Conservation (phyloP, 2,329 filamentous ascomycete species). For the Colletotrichum filicis region DNA sequence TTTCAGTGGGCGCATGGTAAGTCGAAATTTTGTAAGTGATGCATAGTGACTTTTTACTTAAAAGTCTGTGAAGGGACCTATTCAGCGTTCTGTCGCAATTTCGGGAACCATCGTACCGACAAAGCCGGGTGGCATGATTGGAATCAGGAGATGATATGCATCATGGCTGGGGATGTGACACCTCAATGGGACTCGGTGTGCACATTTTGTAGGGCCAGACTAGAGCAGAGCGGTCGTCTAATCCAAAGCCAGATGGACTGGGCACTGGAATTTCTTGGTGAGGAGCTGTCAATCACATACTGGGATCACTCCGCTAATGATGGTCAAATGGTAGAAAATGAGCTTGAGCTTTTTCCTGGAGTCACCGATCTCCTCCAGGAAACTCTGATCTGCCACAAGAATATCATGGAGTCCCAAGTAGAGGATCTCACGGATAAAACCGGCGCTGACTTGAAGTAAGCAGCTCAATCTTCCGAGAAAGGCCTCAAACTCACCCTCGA, state of each 20-base stretch:
- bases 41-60: background rate
- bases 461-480: background rate
- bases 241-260: background rate
- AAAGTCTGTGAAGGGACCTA: slow-evolving; percentile 43
- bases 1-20: background rate
- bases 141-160: slow-evolving; percentile 55
- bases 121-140: slow-evolving; percentile 47
- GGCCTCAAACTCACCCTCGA: background rate
- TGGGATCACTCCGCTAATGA: background rate
- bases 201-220: background rate
- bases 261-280: slow-evolving; percentile 36
- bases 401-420: slow-evolving; percentile 41
- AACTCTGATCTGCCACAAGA: slow-evolving; percentile 42
- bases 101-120: slow-evolving; percentile 48
- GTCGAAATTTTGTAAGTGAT: background rate
- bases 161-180: slow-evolving; percentile 48
- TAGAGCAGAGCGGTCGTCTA: slow-evolving; percentile 26
- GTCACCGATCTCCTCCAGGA: slow-evolving; percentile 34
- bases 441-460: slow-evolving; percentile 20
- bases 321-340: background rate
- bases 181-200: slow-evolving; percentile 44
- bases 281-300: background rate
- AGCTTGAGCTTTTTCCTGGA: background rate
- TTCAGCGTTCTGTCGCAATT: slow-evolving; percentile 54
- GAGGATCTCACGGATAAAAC: slow-evolving; percentile 42